Evolutionary conservation across 2,329 filamentous ascomycete genomes (phyloP).

Genomic region (Aquanectria penicillioides): DNA sequence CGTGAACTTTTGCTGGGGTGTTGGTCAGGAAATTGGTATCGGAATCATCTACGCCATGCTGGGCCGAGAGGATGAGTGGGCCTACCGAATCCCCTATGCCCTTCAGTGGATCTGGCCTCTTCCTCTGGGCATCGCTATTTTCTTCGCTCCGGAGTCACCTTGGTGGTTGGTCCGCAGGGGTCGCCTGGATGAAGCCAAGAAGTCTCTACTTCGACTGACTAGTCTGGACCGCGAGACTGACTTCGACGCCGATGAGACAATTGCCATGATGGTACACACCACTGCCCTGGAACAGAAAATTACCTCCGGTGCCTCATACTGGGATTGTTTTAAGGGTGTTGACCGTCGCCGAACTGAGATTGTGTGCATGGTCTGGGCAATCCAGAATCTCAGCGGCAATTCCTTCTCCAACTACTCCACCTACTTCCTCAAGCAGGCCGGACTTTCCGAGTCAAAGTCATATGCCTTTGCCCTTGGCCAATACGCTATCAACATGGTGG

Average conservation of each 20-base stretch:
- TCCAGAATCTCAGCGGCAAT: constrained; percentile 71
- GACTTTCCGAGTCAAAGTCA: constrained; percentile 60
- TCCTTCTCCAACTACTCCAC: constrained; percentile 74
- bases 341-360: constrained; percentile 82
- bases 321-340: constrained; percentile 84
- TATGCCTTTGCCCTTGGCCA: constrained; percentile 72
- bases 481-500: constrained; percentile 79
- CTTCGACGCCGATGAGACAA: constrained; percentile 84
- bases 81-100: constrained; percentile 76
- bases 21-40: constrained; percentile 79
- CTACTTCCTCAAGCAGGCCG: constrained; percentile 70
- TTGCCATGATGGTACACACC: constrained; percentile 94
- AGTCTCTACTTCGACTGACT: constrained; percentile 72
- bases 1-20: constrained; percentile 80
- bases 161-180: constrained; percentile 81
- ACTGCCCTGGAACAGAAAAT: constrained; percentile 82
- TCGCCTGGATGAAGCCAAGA: constrained; percentile 72
- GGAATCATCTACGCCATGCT: constrained; percentile 78
- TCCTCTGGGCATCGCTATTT: constrained; percentile 72
- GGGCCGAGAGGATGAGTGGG: constrained; percentile 72
- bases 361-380: constrained; percentile 71
- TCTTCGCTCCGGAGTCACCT: constrained; percentile 75
- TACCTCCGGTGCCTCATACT: constrained; percentile 77
- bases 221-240: constrained; percentile 71
- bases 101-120: constrained; percentile 84